A percentile compares a stretch with the other conserved stretches of the same genome.
Conservation (phyloP, 176 grass and related monocot species). For the Aechmea fasciata region DNA sequence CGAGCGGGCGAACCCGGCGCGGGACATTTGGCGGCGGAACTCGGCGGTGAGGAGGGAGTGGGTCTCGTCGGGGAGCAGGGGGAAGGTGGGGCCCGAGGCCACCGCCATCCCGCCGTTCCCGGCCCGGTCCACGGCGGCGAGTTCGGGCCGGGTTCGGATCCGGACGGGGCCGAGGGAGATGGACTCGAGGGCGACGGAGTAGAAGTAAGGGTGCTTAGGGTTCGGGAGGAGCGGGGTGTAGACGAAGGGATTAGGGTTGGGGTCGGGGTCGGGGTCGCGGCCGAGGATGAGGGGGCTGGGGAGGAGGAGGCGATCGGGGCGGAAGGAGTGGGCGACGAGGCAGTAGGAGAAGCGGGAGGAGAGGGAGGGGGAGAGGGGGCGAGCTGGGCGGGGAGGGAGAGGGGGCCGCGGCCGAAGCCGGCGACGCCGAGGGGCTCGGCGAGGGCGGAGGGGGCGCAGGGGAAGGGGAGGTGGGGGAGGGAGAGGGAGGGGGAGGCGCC, state of each 20-base stretch:
- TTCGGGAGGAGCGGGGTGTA: conserved; percentile 85
- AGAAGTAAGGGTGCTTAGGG: conserved; percentile 74
- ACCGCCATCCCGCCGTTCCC: conserved; percentile 93
- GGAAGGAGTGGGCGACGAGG: conserved; percentile 83
- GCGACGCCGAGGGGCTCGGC: conserved; percentile 79
- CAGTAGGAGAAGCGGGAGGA: conserved; percentile 82
- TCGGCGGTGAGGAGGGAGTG: conserved; percentile 33
- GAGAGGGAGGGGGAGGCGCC: conserved; percentile 23
- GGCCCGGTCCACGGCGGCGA: conserved; percentile 42
- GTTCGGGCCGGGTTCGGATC: conserved; percentile 28
- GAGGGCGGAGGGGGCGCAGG: conserved; percentile 65
- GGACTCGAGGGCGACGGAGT: conserved; percentile 71
- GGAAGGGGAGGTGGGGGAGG: conserved; percentile 77
- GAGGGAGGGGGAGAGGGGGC: conserved; percentile 38
- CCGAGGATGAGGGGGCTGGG: conserved; percentile 83
- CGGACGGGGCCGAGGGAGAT: conserved; percentile 34
- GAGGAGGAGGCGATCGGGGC: conserved; percentile 37
- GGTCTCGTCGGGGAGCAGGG: conserved; percentile 75
- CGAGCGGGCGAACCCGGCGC: conserved; percentile 41
- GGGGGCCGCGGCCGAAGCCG: conserved; percentile 72
- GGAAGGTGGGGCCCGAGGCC: conserved; percentile 84
- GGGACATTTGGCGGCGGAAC: conserved; percentile 47
- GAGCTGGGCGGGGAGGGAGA: conserved; percentile 69
- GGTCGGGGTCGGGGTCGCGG: conserved; percentile 32
- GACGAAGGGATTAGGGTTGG: conserved; percentile 25